phyloP scores from a whole-genome alignment of 768 basidiomycete genomes.

The Cystobasidium onofrii region DNA sequence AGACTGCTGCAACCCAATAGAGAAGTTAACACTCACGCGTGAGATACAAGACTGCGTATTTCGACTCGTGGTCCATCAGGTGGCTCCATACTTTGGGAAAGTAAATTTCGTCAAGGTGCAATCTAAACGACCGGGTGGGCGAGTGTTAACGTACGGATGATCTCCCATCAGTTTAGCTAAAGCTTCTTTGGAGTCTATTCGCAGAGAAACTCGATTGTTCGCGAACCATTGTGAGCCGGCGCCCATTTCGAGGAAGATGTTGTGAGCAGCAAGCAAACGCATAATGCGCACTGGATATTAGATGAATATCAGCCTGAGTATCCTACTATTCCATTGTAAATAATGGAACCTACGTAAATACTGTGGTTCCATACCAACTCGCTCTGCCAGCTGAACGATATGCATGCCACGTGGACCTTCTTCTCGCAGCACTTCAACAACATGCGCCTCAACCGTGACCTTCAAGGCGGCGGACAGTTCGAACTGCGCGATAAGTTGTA shows the following conservation, averaged over 20 bases:
- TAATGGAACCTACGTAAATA: conserved; percentile 48
- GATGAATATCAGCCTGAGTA: conserved; percentile 42
- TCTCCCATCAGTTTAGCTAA: neutral
- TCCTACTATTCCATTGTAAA: too few relatives aligned
- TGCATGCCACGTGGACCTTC: conserved; percentile 46
- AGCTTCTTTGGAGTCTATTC: conserved; percentile 28
- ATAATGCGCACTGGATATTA: conserved; percentile 43
- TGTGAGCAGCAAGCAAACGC: conserved; percentile 43
- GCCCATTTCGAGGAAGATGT: conserved; percentile 45
- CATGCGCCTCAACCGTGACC: conserved; percentile 44
- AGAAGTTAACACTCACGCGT: conserved; percentile 4
- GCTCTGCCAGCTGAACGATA: conserved; percentile 46
- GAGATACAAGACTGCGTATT: conserved; percentile 22
- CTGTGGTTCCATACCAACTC: conserved; percentile 43
- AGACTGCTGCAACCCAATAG: too few relatives aligned
- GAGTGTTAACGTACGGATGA: neutral
- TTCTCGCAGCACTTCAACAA: conserved; percentile 49
- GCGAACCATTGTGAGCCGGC: conserved; percentile 31
- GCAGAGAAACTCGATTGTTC: conserved; percentile 26
- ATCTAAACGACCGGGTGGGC: neutral
- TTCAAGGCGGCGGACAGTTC: conserved; percentile 42
- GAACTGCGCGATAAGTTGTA: conserved; percentile 31
- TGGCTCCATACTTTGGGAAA: conserved; percentile 1
- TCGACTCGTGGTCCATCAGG: conserved; percentile 28
- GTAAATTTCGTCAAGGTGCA: neutral